Evolutionary conservation across 805 yeast genomes (phyloP).

Genomic region (Candida odintsovae): DNA sequence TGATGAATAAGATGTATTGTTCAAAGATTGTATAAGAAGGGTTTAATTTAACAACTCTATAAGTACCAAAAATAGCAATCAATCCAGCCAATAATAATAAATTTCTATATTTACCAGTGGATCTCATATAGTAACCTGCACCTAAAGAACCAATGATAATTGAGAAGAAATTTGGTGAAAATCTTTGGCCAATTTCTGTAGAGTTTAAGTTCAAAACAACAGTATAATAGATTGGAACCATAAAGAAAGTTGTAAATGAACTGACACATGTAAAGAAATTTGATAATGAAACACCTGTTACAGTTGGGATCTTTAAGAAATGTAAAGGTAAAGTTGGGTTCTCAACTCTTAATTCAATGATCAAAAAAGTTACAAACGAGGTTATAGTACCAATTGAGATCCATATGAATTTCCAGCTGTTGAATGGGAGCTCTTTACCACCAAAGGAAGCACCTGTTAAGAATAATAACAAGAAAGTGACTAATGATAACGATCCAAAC

Average conservation of each 20-base stretch:
- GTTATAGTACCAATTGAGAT: conserved; percentile 28
- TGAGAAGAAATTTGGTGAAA: conserved; percentile 56
- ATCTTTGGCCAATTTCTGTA: conserved; percentile 51
- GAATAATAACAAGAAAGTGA: conserved; percentile 37
- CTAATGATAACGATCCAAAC: conserved; percentile 41
- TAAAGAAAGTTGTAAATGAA: conserved; percentile 41
- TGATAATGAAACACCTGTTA: conserved; percentile 57
- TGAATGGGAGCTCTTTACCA: conserved; percentile 40
- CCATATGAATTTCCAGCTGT: conserved; percentile 28
- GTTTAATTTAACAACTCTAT: conserved; percentile 28
- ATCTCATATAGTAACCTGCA: conserved; percentile 59
- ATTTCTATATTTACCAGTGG: conserved; percentile 52
- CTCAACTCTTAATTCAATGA: conserved; percentile 34
- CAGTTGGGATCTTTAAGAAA: conserved; percentile 50
- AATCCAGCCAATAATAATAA: conserved; percentile 39
- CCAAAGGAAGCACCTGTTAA: conserved; percentile 49
- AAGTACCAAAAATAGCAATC: conserved; percentile 40
- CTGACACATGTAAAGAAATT: conserved; percentile 46
- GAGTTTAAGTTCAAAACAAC: conserved; percentile 49
- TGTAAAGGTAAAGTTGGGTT: conserved; percentile 62
- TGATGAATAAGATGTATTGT: conserved; percentile 37
- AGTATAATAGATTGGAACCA: conserved; percentile 55
- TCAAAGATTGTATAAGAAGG: conserved; percentile 32
- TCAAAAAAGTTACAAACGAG: conserved; percentile 36
- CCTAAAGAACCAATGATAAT: conserved; percentile 56